A percentile compares a stretch with the other conserved stretches of the same genome.
phyloP scores from a whole-genome alignment of 192 early-diverging fungal species.

The Coemansia sp. region DNA sequence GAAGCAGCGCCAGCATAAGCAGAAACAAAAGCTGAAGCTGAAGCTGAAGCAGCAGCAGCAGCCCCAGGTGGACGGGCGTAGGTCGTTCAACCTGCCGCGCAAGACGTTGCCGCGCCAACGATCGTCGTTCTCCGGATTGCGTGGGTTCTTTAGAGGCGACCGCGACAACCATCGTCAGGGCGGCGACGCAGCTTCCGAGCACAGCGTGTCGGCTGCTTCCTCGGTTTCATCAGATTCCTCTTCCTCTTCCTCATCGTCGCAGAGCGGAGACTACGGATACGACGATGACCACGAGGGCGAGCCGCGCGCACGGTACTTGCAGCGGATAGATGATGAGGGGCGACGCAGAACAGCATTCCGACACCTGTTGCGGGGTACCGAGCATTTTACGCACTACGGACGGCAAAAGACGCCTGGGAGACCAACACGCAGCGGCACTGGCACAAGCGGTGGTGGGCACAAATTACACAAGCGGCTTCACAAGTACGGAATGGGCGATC shows the following conservation, averaged over 20 bases:
- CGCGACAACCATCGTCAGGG: neutral
- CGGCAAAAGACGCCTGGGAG: slow-evolving; percentile 7
- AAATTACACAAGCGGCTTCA: slow-evolving; percentile 30
- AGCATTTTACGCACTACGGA: slow-evolving; percentile 49
- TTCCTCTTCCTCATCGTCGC: slow-evolving; percentile 26
- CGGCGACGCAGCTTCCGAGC: neutral
- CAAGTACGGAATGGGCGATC: slow-evolving; percentile 17
- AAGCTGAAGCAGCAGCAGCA: neutral
- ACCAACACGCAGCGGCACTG: slow-evolving; percentile 1
- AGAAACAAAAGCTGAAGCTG: neutral
- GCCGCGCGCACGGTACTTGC: slow-evolving; percentile 11
- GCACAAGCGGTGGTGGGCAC: neutral
- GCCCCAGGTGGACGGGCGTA: slow-evolving; percentile 10
- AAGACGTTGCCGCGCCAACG: slow-evolving; percentile 20
- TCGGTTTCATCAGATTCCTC: slow-evolving; percentile 13
- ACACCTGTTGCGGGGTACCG: slow-evolving; percentile 53
- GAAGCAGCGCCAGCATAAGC: slow-evolving; percentile 2
- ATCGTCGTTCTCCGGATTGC: slow-evolving; percentile 40
- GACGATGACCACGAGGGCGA: slow-evolving; percentile 11
- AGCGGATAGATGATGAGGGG: slow-evolving; percentile 29
- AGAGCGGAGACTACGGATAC: slow-evolving; percentile 5
- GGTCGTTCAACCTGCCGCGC: slow-evolving; percentile 33
- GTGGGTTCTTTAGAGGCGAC: slow-evolving; percentile 23
- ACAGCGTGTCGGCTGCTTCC: neutral
- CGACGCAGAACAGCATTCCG: slow-evolving; percentile 38